A percentile compares a stretch with the other conserved stretches of the same genome.
phyloP scores from a whole-genome alignment of 2,329 filamentous ascomycete genomes.

The Penicillium fuscoglaucum region DNA sequence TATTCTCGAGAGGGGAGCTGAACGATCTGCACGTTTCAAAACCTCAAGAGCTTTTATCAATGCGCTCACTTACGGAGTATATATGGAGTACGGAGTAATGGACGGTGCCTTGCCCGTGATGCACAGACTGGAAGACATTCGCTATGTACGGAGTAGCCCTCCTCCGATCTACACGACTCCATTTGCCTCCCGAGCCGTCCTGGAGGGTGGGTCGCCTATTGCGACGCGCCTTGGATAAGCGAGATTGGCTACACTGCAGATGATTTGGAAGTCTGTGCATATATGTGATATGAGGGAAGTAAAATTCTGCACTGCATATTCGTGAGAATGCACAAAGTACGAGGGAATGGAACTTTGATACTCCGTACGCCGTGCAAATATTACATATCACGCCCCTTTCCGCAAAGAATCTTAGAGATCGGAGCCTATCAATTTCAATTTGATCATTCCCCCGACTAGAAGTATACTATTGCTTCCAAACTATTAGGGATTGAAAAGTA shows the following conservation, averaged over 20 bases:
- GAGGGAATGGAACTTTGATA: neutral
- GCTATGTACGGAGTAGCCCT: neutral
- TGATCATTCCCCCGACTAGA: neutral
- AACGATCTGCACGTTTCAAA: conserved; percentile 1
- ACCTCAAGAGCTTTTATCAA: neutral
- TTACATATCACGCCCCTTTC: neutral
- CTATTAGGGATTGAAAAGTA: neutral
- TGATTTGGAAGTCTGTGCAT: neutral
- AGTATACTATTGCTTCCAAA: neutral
- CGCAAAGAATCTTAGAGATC: neutral
- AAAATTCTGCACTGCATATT: neutral
- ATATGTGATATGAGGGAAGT: neutral
- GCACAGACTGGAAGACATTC: neutral
- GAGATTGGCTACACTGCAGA: conserved; percentile 8
- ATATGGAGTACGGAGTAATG: neutral
- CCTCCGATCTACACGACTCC: neutral
- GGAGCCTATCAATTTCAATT: neutral
- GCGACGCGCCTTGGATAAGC: conserved; percentile 8
- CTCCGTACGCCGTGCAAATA: neutral
- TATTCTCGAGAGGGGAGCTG: neutral
- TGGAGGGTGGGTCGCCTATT: neutral
- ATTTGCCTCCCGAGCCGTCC: conserved; percentile 16
- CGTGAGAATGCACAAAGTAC: neutral
- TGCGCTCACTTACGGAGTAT: neutral
- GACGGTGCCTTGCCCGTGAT: neutral